Conservation (phyloP, 805 yeast species). For the Tetrapisispora taiwanensis region DNA sequence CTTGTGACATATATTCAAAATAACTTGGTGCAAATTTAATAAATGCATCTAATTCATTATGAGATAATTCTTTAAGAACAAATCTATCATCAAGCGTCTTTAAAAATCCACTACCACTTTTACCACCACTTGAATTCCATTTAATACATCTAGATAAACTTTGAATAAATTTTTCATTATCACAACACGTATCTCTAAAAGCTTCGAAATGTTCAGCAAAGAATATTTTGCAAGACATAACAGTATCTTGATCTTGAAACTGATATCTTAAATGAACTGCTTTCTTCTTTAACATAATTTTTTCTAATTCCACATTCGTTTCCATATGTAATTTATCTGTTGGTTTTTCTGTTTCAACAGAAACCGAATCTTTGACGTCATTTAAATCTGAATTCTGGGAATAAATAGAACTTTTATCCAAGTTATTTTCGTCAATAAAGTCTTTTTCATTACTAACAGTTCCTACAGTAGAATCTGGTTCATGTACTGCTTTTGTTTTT, state of each 20-base stretch:
- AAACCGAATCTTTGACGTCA: neutral
- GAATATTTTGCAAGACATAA: constrained; percentile 84
- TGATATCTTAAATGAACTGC: constrained; percentile 90
- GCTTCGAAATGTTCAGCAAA: constrained; percentile 97
- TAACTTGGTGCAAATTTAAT: constrained; percentile 93
- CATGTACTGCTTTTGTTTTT: neutral
- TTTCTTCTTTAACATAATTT: constrained; percentile 64
- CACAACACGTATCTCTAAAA: constrained; percentile 73
- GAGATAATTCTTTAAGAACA: constrained; percentile 80
- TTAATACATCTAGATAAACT: constrained; percentile 87
- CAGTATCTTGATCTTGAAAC: constrained; percentile 74
- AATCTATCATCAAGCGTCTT: constrained; percentile 87
- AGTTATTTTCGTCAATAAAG: neutral
- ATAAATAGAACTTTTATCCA: neutral
- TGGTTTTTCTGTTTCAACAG: neutral
- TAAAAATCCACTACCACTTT: constrained; percentile 87
- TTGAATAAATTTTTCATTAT: constrained; percentile 65
- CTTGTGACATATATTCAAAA: constrained; percentile 92
- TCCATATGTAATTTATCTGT: neutral
- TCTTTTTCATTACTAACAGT: neutral
- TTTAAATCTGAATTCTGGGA: neutral
- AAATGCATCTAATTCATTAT: constrained; percentile 84
- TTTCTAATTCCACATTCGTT: constrained; percentile 38
- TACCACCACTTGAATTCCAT: constrained; percentile 96
- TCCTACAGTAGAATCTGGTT: neutral